These are phyloP conservation scores for Coemansia sp. DNA, from an alignment of 192 early-diverging fungal genomes.

Conservation along the genomic window DNA sequence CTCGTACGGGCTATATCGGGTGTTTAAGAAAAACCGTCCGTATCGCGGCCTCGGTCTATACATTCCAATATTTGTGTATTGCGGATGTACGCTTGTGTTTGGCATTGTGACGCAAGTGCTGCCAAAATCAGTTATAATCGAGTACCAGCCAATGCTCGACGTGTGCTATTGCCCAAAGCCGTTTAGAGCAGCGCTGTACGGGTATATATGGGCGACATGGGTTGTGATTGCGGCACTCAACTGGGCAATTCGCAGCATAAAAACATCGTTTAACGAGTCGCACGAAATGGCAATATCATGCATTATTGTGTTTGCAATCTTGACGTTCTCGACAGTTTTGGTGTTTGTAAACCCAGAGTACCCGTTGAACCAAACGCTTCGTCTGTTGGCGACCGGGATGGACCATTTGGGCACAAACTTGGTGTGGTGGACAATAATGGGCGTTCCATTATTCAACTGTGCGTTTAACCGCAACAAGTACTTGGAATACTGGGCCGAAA, in stretches of 20 bases:
- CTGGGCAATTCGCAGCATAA: conserved; percentile 50
- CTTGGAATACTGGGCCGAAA: conserved; percentile 32
- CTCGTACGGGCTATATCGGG: conserved; percentile 40
- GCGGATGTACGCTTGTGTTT: conserved; percentile 24
- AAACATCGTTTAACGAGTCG: conserved; percentile 55
- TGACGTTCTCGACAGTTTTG: conserved; percentile 36
- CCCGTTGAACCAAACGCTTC: conserved; percentile 26
- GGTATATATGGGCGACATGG: conserved; percentile 46
- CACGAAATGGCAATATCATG: conserved; percentile 44
- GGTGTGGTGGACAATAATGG: conserved; percentile 53
- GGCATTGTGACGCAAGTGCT: conserved; percentile 41
- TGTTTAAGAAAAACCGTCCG: conserved; percentile 29
- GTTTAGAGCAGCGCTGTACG: conserved; percentile 30
- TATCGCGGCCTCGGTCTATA: conserved; percentile 37
- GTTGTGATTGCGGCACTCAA: conserved; percentile 31
- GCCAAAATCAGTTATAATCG: conserved; percentile 19
- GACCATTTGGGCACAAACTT: conserved; percentile 44
- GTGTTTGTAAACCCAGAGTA: conserved; percentile 32
- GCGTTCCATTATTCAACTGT: conserved; percentile 39
- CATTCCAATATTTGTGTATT: conserved; percentile 31
- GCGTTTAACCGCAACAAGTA: conserved; percentile 25
- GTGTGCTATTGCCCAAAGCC: conserved; percentile 39
- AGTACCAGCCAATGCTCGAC: conserved; percentile 27
- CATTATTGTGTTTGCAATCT: conserved; percentile 29
- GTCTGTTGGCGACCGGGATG: conserved; percentile 34